phyloP scores from a whole-genome alignment of 1,139 yeast genomes.

The Kazachstania sp. region DNA sequence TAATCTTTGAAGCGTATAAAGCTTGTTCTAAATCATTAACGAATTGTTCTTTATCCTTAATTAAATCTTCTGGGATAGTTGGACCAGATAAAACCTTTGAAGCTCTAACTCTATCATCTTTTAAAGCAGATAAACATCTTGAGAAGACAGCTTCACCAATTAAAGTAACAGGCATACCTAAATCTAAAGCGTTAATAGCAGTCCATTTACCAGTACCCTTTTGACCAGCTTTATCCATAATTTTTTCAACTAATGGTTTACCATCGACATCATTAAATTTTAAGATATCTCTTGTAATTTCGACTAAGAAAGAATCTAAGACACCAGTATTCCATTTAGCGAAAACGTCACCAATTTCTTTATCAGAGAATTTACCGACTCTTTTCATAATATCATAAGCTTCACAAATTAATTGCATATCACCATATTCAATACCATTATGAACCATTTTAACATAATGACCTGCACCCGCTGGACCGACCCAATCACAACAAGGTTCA shows the following conservation, averaged over 20 bases:
- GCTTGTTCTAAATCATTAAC: conserved; percentile 96
- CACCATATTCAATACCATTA: conserved; percentile 99
- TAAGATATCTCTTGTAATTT: conserved; percentile 92
- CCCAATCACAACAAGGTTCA: conserved; percentile 99
- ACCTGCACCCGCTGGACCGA: conserved; percentile 98
- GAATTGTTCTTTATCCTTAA: conserved; percentile 72
- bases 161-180: conserved; percentile 96
- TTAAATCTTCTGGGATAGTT: conserved; percentile 45
- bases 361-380: conserved; percentile 80
- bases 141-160: conserved; percentile 98
- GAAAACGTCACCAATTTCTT: conserved; percentile 91
- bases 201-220: conserved; percentile 99
- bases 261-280: conserved; percentile 84
- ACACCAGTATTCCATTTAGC: conserved; percentile 95
- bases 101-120: conserved; percentile 84
- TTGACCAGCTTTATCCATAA: conserved; percentile 95
- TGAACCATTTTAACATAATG: conserved; percentile 99
- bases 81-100: conserved; percentile 77
- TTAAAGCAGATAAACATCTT: conserved; percentile 89
- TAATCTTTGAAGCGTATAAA: conserved; percentile 94
- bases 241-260: conserved; percentile 89
- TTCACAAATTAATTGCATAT: conserved; percentile 98
- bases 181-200: conserved; percentile 93
- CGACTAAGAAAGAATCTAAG: conserved; percentile 91
- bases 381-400: conserved; percentile 95